Evolutionary conservation across 768 basidiomycete genomes (phyloP).

Genomic region (Termitomyces sp.): DNA sequence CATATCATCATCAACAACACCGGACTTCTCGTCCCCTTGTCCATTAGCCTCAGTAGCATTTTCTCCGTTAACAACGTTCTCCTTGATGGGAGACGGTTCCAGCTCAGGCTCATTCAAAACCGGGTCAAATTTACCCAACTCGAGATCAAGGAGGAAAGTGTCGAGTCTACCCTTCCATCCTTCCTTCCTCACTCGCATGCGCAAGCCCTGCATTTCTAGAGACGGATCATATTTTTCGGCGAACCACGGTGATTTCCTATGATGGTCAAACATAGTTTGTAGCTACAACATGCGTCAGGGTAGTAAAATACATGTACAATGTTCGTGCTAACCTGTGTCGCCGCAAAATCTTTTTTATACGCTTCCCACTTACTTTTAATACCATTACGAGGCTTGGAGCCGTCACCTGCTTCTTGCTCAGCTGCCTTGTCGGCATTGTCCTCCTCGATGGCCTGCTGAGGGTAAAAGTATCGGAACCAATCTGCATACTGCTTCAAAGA

Average conservation of each 20-base stretch:
- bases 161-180: slow-evolving; percentile 77
- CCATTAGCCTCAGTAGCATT: slow-evolving; percentile 33
- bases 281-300: slow-evolving; percentile 55
- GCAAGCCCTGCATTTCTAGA: slow-evolving; percentile 62
- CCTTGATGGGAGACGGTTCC: slow-evolving; percentile 49
- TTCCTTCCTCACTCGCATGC: slow-evolving; percentile 74
- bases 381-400: slow-evolving; percentile 77
- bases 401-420: slow-evolving; percentile 78
- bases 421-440: slow-evolving; percentile 81
- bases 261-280: slow-evolving; percentile 93
- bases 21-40: slow-evolving; percentile 48
- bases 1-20: slow-evolving; percentile 63
- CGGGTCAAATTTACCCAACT: slow-evolving; percentile 82
- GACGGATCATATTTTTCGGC: slow-evolving; percentile 89
- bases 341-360: slow-evolving; percentile 88
- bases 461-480: slow-evolving; percentile 78
- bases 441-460: slow-evolving; percentile 75
- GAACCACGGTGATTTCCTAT: slow-evolving; percentile 96
- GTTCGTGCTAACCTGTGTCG: slow-evolving; percentile 69
- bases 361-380: slow-evolving; percentile 86
- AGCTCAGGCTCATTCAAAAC: slow-evolving; percentile 58
- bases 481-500: slow-evolving; percentile 81
- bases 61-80: slow-evolving; percentile 41
- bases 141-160: slow-evolving; percentile 73
- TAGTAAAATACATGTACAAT: slow-evolving; percentile 14